Conservation (phyloP, 2,329 filamentous ascomycete genomes). For the Colletotrichum trifolii region DNA sequence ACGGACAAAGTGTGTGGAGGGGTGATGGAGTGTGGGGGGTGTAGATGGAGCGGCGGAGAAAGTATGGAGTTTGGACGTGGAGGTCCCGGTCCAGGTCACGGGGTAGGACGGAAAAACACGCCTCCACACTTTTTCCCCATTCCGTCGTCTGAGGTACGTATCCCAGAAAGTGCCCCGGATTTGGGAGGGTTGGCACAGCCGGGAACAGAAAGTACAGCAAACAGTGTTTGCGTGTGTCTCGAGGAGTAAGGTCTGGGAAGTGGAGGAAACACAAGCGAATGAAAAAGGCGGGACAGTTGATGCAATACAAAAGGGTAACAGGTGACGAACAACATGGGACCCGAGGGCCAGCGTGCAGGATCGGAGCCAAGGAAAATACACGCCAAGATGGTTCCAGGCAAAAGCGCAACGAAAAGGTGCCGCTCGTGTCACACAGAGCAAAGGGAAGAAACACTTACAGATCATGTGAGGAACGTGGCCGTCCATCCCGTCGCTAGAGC, state of each 20-base stretch:
- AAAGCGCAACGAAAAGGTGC: neutral
- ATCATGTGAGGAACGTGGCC: conserved; percentile 60
- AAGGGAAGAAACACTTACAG: conserved; percentile 52
- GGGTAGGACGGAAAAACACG: conserved; percentile 11
- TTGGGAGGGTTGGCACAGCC: conserved; percentile 16
- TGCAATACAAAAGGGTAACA: conserved; percentile 18
- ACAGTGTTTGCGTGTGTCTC: neutral
- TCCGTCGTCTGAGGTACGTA: conserved; percentile 12
- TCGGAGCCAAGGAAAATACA: neutral
- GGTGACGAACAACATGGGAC: neutral
- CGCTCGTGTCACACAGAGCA: neutral
- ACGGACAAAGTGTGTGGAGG: neutral
- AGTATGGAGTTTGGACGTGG: conserved; percentile 13
- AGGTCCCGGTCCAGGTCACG: conserved; percentile 34
- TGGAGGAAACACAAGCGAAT: conserved; percentile 35
- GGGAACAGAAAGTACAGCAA: conserved; percentile 19
- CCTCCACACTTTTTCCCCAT: conserved; percentile 29
- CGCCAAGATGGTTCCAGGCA: conserved; percentile 2
- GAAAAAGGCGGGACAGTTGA: neutral
- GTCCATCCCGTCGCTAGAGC: conserved; percentile 44
- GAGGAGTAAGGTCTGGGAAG: too few species aligned
- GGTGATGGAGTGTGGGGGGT: conserved; percentile 19
- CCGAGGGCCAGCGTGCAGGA: too few species aligned
- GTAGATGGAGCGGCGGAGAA: conserved; percentile 21
- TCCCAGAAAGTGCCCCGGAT: conserved; percentile 32